Conservation (phyloP, 768 basidiomycete genomes). For the Russula lepida region DNA sequence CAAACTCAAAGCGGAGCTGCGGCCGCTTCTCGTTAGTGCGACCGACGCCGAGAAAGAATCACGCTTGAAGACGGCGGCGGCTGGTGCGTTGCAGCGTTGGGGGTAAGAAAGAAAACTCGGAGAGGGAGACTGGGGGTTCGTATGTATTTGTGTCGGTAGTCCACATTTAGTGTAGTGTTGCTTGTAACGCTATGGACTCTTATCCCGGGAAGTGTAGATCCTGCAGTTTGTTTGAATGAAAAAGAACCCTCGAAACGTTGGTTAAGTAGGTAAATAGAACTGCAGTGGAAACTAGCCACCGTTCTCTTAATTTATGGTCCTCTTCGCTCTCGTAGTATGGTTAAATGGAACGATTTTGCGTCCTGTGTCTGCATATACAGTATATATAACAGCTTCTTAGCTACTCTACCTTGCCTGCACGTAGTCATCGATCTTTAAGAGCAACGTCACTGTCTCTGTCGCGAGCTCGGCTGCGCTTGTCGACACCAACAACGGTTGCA, state of each 20-base stretch:
- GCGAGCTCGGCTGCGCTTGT: conserved; percentile 93
- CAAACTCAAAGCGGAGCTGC: conserved; percentile 42
- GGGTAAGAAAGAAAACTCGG: neutral
- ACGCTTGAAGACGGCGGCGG: conserved; percentile 35
- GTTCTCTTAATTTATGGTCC: neutral
- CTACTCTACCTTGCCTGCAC: conserved; percentile 59
- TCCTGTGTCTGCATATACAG: conserved; percentile 6
- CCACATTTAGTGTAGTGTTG: conserved; percentile 9
- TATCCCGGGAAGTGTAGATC: neutral
- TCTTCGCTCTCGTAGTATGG: neutral
- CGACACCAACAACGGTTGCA: conserved; percentile 90
- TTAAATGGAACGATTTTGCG: conserved; percentile 3
- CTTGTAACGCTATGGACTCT: conserved; percentile 17
- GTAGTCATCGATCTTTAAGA: conserved; percentile 94
- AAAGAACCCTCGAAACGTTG: neutral
- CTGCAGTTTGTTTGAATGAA: neutral
- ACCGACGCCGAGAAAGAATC: conserved; percentile 31
- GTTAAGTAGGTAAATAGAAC: neutral
- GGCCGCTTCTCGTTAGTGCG: conserved; percentile 43
- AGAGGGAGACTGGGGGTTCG: neutral
- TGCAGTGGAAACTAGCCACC: neutral
- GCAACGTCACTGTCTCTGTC: conserved; percentile 94
- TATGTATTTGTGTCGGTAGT: neutral
- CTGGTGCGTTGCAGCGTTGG: conserved; percentile 29
- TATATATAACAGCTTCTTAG: neutral